Evolutionary conservation across 805 yeast species (phyloP), one percentile per base, ranked within the genome.

Genomic region (Teunomyces tritomae): DNA sequence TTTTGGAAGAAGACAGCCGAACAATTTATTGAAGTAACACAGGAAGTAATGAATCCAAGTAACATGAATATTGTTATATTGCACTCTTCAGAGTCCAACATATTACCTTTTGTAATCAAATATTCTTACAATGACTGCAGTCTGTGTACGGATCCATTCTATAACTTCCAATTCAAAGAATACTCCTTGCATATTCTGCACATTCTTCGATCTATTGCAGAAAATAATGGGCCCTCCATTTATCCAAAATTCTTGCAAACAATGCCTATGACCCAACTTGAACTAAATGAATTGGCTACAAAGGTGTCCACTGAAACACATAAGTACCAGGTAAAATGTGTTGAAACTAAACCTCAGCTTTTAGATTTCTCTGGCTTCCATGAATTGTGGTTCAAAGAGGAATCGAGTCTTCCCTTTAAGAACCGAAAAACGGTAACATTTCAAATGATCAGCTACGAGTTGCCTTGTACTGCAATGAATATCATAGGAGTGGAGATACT

Each of bases 401-500:
- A 78, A 43, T 28, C 49, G 2, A 58, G 62, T 3, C 39, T 44
- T 16, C 49, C 49, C 13, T 62, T 27, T 55, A 63, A 50, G 28
- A 63, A 68, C 1, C 75, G 70, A 48, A 54, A 66, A 0, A 62
- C 72, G 9, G 50, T 81, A 0, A 74, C 84, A 2, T 61, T 83
- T 36, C 84, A 80, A 41, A 46, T 84, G 0, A 58, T 65, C 0
- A 66, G 67, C 28, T 46, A 67, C 0, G 29, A 41, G 0, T 14
- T 76, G 5, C 44, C 49, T 2, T 57, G 77, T 0, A 60, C 66
- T 16, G 74, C 80, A 0, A 40, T 47, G 8, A 66, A 65, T 42
- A 70, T 79, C 2, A 74, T 82, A 51, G 66, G 70, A n/a, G 53
- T 79, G 9, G 90, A 86, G 52, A 58, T 85, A 4, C 49, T 85